Evolutionary conservation across 495 filamentous ascomycete genomes (phyloP), one percentile per base, ranked within the genome.

Genomic region (Penicillium daleae): DNA sequence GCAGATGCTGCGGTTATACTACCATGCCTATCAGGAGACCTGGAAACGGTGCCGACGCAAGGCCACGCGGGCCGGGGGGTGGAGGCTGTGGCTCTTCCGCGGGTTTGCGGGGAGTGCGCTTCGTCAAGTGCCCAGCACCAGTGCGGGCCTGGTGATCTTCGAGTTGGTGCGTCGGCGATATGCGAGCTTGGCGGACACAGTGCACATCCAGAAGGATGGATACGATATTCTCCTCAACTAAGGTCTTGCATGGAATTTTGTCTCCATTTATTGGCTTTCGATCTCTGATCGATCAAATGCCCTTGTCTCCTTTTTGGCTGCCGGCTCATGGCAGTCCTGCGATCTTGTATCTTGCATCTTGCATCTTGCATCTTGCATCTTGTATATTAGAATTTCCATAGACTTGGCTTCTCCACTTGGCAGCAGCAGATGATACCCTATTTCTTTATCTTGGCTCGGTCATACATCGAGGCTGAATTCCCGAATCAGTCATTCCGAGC

Each of bases 71-170:
- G 83, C 83, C 17, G 89, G 89, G 1, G 86, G 86, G 3, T 87
- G 90, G 83, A 70, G 82, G 27, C 76, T 75, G 27, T 96, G 91
- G 90, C 70, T 96, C 19, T 97, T 90, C 72, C 82, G 82, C 17
- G 91, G 88, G 7, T 96, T 96, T 71, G 79, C 88, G 70, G 82
- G 82, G 75, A 88, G 83, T 58, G 91, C 91, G 3, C 80, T 96
- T 46, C 82, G 88, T 40, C 91, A 95, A 75, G 89, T 96, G 39
- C 93, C 93, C 17, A 93, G 91, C 71, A 96, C 93, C 4, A 93
- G 90, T 66, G 92, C 93, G 2, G 93, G 92, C 0, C 72, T 97
- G 57, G 89, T 97, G 62, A 92, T 95, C 50, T 97, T 97, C 71
- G 93, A 97, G 73, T 63, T 97, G 35, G 87, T 96, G 22, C 81